A percentile compares a stretch with the other conserved stretches of the same genome.
phyloP scores from a whole-genome alignment of 306 rosid genomes.

The Citrullus colocynthis region DNA sequence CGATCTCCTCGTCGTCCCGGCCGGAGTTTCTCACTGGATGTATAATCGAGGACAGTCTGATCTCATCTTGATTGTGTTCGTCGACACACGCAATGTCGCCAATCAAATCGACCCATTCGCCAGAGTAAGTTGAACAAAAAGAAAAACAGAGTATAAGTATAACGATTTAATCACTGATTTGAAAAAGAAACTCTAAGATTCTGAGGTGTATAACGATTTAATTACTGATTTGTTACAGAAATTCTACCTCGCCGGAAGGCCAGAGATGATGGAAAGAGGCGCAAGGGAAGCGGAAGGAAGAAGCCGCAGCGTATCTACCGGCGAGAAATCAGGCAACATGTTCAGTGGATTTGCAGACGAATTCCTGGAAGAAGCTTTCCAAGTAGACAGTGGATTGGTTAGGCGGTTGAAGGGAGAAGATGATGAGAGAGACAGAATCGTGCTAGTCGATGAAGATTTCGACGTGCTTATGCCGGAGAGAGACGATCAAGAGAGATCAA shows the following conservation, averaged over 20 bases:
- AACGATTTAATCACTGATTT: neutral
- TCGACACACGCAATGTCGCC: slow-evolving; percentile 15
- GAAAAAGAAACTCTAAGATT: neutral
- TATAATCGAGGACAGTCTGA: slow-evolving; percentile 13
- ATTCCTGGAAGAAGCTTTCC: slow-evolving; percentile 3
- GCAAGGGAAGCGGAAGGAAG: neutral
- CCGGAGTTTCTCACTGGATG: slow-evolving; percentile 25
- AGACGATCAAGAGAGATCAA: slow-evolving; percentile 4
- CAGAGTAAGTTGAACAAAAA: slow-evolving; percentile 4
- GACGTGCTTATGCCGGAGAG: neutral
- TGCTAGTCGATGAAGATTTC: slow-evolving; percentile 8
- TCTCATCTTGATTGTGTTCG: slow-evolving; percentile 8
- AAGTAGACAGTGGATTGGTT: neutral
- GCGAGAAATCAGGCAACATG: slow-evolving; percentile 6
- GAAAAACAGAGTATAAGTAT: neutral
- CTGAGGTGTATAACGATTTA: neutral
- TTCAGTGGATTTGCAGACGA: slow-evolving; percentile 15
- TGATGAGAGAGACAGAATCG: slow-evolving; percentile 19
- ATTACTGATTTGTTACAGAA: neutral
- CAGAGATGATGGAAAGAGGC: neutral
- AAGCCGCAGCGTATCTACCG: neutral
- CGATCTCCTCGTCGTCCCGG: slow-evolving; percentile 12
- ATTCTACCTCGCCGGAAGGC: slow-evolving; percentile 22
- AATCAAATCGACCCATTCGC: slow-evolving; percentile 19
- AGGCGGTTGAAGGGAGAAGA: slow-evolving; percentile 2